Evolutionary conservation across 179 eudicot genomes (phyloP).

Genomic region (Sideroxylon spinosum): DNA sequence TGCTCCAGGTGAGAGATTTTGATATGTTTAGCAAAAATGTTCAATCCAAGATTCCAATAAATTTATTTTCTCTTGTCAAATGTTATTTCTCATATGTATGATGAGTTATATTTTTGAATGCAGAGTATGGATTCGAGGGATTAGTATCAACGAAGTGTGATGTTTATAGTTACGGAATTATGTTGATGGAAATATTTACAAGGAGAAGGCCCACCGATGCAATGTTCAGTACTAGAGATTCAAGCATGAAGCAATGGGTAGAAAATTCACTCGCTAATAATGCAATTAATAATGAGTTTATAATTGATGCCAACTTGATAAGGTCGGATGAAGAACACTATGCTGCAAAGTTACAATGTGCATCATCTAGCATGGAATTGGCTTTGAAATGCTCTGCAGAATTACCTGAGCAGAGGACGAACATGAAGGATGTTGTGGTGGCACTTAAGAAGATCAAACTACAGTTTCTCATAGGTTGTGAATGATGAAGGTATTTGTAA

Average conservation of each 20-base stretch:
- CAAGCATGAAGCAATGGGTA: too few relatives aligned
- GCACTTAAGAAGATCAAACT: too few relatives aligned
- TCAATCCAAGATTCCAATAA: not conserved
- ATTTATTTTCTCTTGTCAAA: not conserved
- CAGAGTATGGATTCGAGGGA: constrained; percentile 19
- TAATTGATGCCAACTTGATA: not conserved
- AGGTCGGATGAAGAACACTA: not conserved
- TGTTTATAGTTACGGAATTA: constrained; percentile 21
- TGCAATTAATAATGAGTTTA: too few relatives aligned
- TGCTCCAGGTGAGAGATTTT: constrained; percentile 15
- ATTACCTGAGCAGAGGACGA: not conserved
- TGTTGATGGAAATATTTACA: constrained; percentile 19
- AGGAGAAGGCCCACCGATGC: constrained; percentile 6
- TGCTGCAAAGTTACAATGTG: not conserved
- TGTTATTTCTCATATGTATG: not conserved
- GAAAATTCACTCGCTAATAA: too few relatives aligned
- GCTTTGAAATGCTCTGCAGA: constrained; percentile 1
- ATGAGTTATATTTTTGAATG: not conserved
- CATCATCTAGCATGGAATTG: not conserved
- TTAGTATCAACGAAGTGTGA: constrained; percentile 13
- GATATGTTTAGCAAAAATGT: not conserved
- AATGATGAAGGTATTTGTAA: too few relatives aligned
- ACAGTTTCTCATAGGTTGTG: too few relatives aligned
- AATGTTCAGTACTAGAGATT: too few relatives aligned
- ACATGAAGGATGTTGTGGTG: not conserved